Evolutionary conservation across 371 early-diverging fungal species (phyloP), one percentile per base, ranked within the genome.

Genomic region (Zopfochytrium polystomum): DNA sequence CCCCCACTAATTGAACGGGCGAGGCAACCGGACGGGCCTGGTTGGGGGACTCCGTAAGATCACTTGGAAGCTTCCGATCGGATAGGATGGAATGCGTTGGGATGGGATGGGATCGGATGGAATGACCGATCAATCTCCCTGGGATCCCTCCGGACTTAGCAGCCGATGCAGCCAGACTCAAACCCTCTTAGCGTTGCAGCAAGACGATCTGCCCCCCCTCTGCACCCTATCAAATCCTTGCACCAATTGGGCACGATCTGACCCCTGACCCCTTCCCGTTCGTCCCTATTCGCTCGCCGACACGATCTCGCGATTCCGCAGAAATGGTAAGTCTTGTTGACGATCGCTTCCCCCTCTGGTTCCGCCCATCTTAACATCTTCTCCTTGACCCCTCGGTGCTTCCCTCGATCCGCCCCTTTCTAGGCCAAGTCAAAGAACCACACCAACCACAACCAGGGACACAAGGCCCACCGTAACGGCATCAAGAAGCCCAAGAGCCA

Each of bases 361-460:
- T 47, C 9, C 22, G 15, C 20, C 48, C 7, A 20, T 47, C 48
- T 9, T 20, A 38, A 38, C 42, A 38, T 38, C 42, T 38, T 49
- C 49, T 49, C 11, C 49, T 49, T 49, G 22, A 13, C 20, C 30
- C 7, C 32, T 34, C 22, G 6, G n/a, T 38, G 30, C 11, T 18
- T 38, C 38, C 18, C 38, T 11, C 38, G 18, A 7, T 38, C 38
- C 38, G 18, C 18, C 38, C 38, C 7, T 38, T 18, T 11, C 38
- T 52, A 68, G 68, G 67, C 72, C 66, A 75, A 75, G 68, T 72
- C 72, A 38, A 73, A 79, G 94, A 98, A 99, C 88, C 98, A 98
- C 89, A 99, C 99, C 83, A 98, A 98, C 89, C 96, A 96, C 91
- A 99, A 99, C 91, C 98, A 99, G 85, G 96, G 91, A 92, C 84